These are phyloP conservation scores for Haplosporangium sp. DNA, from an alignment of 371 early-diverging fungal species.

Conservation along the genomic window DNA sequence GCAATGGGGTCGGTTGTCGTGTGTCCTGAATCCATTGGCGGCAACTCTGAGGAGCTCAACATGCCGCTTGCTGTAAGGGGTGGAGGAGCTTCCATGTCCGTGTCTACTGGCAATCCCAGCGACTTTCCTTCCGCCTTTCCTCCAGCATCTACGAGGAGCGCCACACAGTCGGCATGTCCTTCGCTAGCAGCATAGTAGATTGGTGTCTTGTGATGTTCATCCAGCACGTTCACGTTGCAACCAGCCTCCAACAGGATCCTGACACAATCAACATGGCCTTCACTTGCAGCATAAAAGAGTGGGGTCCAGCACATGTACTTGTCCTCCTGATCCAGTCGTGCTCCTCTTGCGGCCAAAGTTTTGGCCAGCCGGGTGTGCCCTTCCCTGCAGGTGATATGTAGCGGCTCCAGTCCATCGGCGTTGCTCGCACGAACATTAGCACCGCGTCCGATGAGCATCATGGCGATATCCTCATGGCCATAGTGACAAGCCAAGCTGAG, in stretches of 20 bases:
- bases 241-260: conserved; percentile 85
- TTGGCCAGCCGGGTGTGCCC: conserved; percentile 83
- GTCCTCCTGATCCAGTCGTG: conserved; percentile 84
- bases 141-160: conserved; percentile 49
- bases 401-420: conserved; percentile 84
- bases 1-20: conserved; percentile 64
- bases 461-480: conserved; percentile 89
- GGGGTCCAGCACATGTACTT: conserved; percentile 96
- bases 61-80: conserved; percentile 12
- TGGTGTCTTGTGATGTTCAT: conserved; percentile 87
- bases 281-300: conserved; percentile 92
- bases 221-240: conserved; percentile 78
- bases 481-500: conserved; percentile 89
- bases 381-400: conserved; percentile 90
- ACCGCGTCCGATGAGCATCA: conserved; percentile 79
- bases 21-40: conserved; percentile 6
- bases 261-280: conserved; percentile 89
- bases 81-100: conserved; percentile 24
- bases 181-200: conserved; percentile 96
- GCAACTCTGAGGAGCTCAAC: conserved; percentile 5
- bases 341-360: conserved; percentile 79
- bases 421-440: conserved; percentile 70
- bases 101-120: conserved; percentile 54
- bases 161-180: conserved; percentile 83
- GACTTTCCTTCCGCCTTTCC: conserved; percentile 42